phyloP scores from a whole-genome alignment of 768 basidiomycete genomes.

The Hygrocybe punicea region DNA sequence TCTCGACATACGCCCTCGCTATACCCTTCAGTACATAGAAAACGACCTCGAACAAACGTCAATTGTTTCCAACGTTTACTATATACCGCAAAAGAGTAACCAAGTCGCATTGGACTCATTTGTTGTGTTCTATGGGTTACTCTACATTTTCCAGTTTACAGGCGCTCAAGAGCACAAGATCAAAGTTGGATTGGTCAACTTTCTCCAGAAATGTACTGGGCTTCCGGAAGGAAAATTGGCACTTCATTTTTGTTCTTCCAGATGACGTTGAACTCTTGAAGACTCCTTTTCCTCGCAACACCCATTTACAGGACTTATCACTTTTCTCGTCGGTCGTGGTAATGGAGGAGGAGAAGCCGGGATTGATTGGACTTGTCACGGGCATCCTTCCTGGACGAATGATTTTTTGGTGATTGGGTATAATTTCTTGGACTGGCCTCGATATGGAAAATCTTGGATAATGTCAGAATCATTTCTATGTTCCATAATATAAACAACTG shows the following conservation, averaged over 20 bases:
- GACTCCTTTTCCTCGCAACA: neutral
- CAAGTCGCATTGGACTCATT: slow-evolving; percentile 14
- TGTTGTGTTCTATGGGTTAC: slow-evolving; percentile 10
- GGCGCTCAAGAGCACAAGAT: slow-evolving; percentile 4
- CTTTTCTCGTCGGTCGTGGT: neutral
- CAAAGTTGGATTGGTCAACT: slow-evolving; percentile 1
- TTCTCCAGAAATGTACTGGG: neutral
- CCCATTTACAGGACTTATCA: neutral
- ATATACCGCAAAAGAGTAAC: slow-evolving; percentile 8
- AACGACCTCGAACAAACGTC: neutral
- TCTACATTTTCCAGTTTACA: slow-evolving; percentile 15
- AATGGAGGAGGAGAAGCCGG: neutral
- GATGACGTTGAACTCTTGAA: neutral
- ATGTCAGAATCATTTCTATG: too few relatives aligned
- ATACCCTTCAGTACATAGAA: slow-evolving; percentile 1
- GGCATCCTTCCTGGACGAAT: too few relatives aligned
- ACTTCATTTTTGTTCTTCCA: slow-evolving; percentile 9
- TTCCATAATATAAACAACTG: too few relatives aligned
- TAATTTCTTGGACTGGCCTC: too few relatives aligned
- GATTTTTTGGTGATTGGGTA: too few relatives aligned
- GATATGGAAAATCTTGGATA: too few relatives aligned
- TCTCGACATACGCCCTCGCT: slow-evolving; percentile 2
- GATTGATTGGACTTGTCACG: neutral
- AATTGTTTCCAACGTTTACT: slow-evolving; percentile 9
- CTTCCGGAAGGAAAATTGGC: slow-evolving; percentile 8